Percentiles rank a stretch among this genome's conserved stretches.
These are phyloP conservation scores for Calonectria pauciramosa DNA, from an alignment of 2,329 filamentous ascomycete species.

Conservation along the genomic window DNA sequence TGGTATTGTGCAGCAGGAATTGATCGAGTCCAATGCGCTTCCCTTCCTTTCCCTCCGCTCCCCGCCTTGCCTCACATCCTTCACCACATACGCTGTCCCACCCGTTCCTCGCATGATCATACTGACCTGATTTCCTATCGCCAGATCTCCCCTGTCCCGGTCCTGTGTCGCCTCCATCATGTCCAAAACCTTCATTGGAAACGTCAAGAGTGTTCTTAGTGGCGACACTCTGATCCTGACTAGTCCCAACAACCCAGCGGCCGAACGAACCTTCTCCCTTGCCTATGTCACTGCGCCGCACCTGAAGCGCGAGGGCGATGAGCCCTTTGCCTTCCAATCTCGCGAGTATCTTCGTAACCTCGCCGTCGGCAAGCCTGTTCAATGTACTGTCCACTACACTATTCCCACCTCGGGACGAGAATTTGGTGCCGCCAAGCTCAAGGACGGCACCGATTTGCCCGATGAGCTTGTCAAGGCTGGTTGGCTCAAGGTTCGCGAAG, in stretches of 20 bases:
- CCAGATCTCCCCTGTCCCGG: constrained; percentile 39
- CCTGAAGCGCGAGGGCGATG: constrained; percentile 89
- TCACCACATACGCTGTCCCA: not conserved
- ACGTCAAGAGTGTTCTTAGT: constrained; percentile 94
- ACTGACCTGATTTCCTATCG: constrained; percentile 32
- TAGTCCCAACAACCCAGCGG: constrained; percentile 82
- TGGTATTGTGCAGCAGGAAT: not conserved
- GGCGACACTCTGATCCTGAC: constrained; percentile 92
- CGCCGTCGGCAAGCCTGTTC: constrained; percentile 87
- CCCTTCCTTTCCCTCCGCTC: not conserved
- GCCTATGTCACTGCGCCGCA: constrained; percentile 94
- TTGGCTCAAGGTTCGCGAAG: constrained; percentile 94
- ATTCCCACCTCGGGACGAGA: constrained; percentile 89
- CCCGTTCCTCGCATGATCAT: constrained; percentile 7
- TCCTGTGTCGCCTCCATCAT: constrained; percentile 52
- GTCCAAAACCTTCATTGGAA: constrained; percentile 72
- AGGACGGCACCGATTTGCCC: constrained; percentile 82
- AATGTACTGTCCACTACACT: constrained; percentile 88
- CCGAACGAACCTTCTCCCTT: constrained; percentile 89
- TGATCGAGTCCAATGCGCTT: not conserved
- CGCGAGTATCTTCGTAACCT: constrained; percentile 91
- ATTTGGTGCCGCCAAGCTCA: constrained; percentile 85
- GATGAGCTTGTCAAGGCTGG: constrained; percentile 89
- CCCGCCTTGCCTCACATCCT: not conserved
- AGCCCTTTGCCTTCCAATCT: constrained; percentile 93